Evolutionary conservation across 2,329 filamentous ascomycete species (phyloP).

Genomic region (Paracoccidioides lutzii): DNA sequence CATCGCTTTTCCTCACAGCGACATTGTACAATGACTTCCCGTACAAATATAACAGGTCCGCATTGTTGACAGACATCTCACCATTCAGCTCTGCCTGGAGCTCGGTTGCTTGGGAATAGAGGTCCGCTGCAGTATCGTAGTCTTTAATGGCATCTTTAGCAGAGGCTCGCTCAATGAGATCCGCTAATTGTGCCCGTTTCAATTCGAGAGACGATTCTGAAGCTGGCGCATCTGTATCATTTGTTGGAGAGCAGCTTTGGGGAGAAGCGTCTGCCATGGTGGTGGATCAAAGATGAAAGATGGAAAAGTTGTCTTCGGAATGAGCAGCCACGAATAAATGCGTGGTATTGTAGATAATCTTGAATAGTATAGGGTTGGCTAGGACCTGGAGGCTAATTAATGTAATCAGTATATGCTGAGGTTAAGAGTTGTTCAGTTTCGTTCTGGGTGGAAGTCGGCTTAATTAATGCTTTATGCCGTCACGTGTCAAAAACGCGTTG

Average conservation of each 20-base stretch:
- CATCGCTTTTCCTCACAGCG: constrained; percentile 85
- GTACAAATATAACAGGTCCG: constrained; percentile 87
- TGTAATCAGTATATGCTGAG: neutral
- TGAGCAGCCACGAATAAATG: neutral
- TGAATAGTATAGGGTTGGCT: neutral
- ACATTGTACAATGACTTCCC: constrained; percentile 89
- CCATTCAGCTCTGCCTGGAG: constrained; percentile 85
- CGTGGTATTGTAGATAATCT: neutral
- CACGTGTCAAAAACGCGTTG: neutral
- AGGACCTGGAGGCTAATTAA: neutral
- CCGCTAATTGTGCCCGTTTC: constrained; percentile 53
- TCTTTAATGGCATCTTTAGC: constrained; percentile 82
- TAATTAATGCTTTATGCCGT: neutral
- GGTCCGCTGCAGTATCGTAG: constrained; percentile 70
- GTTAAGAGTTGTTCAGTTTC: neutral
- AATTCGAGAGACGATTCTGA: constrained; percentile 9
- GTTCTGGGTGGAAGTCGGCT: neutral
- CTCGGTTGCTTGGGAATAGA: constrained; percentile 79
- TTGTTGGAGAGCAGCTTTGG: neutral
- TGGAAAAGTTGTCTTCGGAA: neutral
- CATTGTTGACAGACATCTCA: constrained; percentile 80
- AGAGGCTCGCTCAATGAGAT: constrained; percentile 67
- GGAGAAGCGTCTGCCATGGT: neutral
- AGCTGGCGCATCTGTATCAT: neutral
- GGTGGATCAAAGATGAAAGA: neutral